phyloP scores from a whole-genome alignment of 352 stramenopile genomes.

The Achlya hypogyna region DNA sequence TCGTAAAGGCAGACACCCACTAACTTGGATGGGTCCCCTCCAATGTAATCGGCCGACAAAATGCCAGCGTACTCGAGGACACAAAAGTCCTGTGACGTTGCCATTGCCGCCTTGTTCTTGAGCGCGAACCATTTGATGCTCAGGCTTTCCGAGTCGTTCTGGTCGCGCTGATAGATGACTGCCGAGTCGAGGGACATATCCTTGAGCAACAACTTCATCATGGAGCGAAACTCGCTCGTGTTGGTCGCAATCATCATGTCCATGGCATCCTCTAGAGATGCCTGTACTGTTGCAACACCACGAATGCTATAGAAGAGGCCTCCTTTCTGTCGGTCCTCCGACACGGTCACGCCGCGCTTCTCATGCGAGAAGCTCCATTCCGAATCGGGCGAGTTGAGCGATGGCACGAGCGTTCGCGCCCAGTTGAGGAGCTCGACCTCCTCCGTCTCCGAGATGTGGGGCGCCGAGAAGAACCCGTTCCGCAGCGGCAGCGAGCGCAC shows the following conservation, averaged over 20 bases:
- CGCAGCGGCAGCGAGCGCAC: slow-evolving; percentile 69
- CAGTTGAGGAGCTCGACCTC: slow-evolving; percentile 62
- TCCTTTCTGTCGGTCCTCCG: slow-evolving; percentile 72
- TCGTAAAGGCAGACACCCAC: slow-evolving; percentile 72
- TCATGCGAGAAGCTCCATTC: slow-evolving; percentile 73
- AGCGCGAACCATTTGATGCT: slow-evolving; percentile 75
- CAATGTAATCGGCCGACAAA: slow-evolving; percentile 41
- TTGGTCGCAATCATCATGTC: slow-evolving; percentile 54
- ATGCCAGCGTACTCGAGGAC: slow-evolving; percentile 70
- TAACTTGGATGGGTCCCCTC: slow-evolving; percentile 31
- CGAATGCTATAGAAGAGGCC: slow-evolving; percentile 74
- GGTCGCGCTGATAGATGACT: slow-evolving; percentile 64
- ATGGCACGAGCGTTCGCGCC: slow-evolving; percentile 57
- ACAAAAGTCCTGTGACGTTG: slow-evolving; percentile 55
- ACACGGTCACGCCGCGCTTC: slow-evolving; percentile 57
- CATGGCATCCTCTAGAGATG: slow-evolving; percentile 66
- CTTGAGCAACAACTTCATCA: slow-evolving; percentile 68
- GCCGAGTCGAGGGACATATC: slow-evolving; percentile 61
- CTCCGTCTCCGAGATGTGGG: slow-evolving; percentile 48
- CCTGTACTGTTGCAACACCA: slow-evolving; percentile 41
- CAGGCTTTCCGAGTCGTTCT: slow-evolving; percentile 65
- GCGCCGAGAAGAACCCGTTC: slow-evolving; percentile 63
- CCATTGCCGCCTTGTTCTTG: slow-evolving; percentile 52
- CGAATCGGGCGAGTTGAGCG: slow-evolving; percentile 56
- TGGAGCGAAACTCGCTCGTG: slow-evolving; percentile 51